Conservation (phyloP, 352 stramenopile species). For the Phytophthora multivora region DNA sequence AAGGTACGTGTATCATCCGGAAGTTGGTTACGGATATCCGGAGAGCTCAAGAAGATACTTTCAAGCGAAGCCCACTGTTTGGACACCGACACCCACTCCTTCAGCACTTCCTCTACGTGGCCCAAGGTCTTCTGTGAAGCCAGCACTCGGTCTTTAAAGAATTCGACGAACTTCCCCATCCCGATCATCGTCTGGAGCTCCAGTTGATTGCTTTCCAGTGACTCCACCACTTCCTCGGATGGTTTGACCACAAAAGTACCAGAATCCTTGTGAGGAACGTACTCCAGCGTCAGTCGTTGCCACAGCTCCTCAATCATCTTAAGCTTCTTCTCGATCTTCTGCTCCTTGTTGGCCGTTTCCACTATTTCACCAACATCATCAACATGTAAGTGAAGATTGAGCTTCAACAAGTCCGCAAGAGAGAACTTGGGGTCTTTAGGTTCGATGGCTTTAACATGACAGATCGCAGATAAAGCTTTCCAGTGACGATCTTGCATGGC, state of each 20-base stretch:
- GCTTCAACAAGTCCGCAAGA: conserved; percentile 84
- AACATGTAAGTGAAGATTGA: conserved; percentile 82
- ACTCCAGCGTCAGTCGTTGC: conserved; percentile 83
- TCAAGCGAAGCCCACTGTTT: conserved; percentile 90
- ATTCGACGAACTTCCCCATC: conserved; percentile 92
- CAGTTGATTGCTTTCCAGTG: conserved; percentile 85
- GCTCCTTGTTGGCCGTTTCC: conserved; percentile 88
- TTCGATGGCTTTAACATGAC: conserved; percentile 88
- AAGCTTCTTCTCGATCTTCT: conserved; percentile 91
- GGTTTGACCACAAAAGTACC: conserved; percentile 87
- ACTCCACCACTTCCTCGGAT: conserved; percentile 87
- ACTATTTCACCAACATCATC: conserved; percentile 89
- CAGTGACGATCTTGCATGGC: conserved; percentile 95
- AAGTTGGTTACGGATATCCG: conserved; percentile 88
- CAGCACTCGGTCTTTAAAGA: conserved; percentile 88
- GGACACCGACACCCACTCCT: conserved; percentile 87
- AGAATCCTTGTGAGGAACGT: conserved; percentile 88
- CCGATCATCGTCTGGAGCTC: conserved; percentile 90
- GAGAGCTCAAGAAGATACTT: conserved; percentile 89
- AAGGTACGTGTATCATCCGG: conserved; percentile 88
- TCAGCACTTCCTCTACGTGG: conserved; percentile 87
- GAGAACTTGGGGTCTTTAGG: conserved; percentile 84
- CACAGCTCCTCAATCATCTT: conserved; percentile 90
- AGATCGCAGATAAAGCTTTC: conserved; percentile 86
- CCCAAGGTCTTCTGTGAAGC: conserved; percentile 81